Evolutionary conservation across 768 basidiomycete species (phyloP).

Genomic region (Termitomyces titanicus): DNA sequence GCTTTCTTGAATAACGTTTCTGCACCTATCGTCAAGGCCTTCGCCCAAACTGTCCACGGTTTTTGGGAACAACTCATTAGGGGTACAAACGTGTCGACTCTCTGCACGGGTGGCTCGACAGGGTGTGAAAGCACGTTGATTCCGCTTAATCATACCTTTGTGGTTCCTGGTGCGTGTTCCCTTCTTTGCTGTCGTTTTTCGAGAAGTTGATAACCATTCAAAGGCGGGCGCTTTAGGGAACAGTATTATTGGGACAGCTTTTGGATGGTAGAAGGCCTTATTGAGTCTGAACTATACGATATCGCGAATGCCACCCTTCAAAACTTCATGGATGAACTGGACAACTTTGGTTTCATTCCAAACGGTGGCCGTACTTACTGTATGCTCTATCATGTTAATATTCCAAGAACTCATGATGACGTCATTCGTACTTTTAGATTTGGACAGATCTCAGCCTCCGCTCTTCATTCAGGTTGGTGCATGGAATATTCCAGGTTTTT

Average conservation of each 20-base stretch:
- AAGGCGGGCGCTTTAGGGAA: slow-evolving; percentile 73
- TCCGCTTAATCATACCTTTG: slow-evolving; percentile 88
- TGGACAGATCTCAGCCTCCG: slow-evolving; percentile 90
- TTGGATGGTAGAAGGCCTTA: slow-evolving; percentile 87
- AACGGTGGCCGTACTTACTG: slow-evolving; percentile 94
- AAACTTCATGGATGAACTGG: slow-evolving; percentile 95
- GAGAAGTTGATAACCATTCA: background rate
- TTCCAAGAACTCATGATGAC: no score
- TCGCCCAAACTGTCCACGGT: slow-evolving; percentile 73
- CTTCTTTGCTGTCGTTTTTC: background rate
- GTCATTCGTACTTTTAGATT: slow-evolving; percentile 40
- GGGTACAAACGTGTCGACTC: slow-evolving; percentile 62
- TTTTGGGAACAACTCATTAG: slow-evolving; percentile 84
- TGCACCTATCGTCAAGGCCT: slow-evolving; percentile 67
- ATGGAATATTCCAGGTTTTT: background rate
- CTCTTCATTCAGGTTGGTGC: slow-evolving; percentile 70
- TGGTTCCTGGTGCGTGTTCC: slow-evolving; percentile 69
- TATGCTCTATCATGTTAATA: no score
- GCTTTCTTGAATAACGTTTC: slow-evolving; percentile 68
- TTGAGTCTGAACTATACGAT: slow-evolving; percentile 71
- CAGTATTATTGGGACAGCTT: slow-evolving; percentile 75
- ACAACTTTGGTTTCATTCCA: slow-evolving; percentile 84
- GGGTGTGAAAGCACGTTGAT: slow-evolving; percentile 84
- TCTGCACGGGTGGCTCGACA: slow-evolving; percentile 50
- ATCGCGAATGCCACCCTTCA: slow-evolving; percentile 76